Conservation (phyloP, 805 yeast genomes). For the Hanseniaspora jakobsenii region DNA sequence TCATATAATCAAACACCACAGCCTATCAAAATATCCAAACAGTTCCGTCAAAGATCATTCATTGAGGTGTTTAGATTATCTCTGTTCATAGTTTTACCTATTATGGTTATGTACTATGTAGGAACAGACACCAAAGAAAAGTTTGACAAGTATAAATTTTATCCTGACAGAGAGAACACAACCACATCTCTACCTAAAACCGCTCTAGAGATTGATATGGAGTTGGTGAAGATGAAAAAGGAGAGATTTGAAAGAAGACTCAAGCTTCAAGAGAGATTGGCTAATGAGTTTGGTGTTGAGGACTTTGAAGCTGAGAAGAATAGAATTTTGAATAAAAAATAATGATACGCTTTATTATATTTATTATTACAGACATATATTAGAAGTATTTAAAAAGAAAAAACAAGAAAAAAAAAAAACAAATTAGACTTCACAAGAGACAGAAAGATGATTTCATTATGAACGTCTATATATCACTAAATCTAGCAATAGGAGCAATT, state of each 20-base stretch:
- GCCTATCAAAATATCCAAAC: conserved; percentile 1
- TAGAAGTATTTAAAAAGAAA: no score
- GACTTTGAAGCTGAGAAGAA: conserved; percentile 37
- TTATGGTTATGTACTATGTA: conserved; percentile 83
- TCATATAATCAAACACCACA: conserved; percentile 7
- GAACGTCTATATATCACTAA: no score
- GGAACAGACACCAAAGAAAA: conserved; percentile 84
- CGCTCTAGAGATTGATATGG: conserved; percentile 82
- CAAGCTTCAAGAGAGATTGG: conserved; percentile 59
- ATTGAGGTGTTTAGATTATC: conserved; percentile 55
- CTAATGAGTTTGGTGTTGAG: conserved; percentile 48
- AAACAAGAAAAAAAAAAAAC: no score
- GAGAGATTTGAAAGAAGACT: conserved; percentile 63
- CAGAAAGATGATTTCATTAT: no score
- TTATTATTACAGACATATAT: no score
- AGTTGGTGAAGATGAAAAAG: conserved; percentile 71
- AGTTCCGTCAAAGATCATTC: conserved; percentile 32
- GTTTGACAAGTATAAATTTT: conserved; percentile 83
- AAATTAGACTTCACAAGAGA: no score
- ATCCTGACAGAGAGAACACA: conserved; percentile 89
- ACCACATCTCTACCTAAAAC: conserved; percentile 86
- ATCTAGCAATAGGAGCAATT: no score
- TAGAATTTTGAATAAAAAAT: conserved; percentile 24
- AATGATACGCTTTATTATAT: no score
- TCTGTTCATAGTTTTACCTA: conserved; percentile 74